Percentiles rank a stretch among this genome's conserved stretches.
These are phyloP conservation scores for Gynostemma pentaphyllum DNA, from an alignment of 306 rosid genomes.

Conservation along the genomic window DNA sequence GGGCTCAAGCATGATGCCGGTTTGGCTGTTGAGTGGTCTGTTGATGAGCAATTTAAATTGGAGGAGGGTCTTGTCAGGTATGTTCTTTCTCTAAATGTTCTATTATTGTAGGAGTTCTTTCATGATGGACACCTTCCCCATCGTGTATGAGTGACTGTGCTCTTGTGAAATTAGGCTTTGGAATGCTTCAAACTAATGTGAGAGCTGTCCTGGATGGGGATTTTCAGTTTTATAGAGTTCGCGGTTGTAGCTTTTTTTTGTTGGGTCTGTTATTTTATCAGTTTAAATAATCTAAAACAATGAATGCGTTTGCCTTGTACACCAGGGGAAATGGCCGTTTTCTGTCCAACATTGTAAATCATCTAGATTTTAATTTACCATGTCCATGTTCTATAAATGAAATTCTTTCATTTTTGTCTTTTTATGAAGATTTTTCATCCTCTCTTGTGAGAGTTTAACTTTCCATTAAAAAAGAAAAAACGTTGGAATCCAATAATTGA, in stretches of 20 bases:
- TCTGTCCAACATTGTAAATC: too few species aligned
- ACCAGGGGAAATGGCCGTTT: too few species aligned
- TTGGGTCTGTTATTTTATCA: neutral
- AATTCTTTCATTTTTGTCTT: too few species aligned
- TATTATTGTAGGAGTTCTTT: too few species aligned
- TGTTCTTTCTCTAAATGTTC: constrained; percentile 21
- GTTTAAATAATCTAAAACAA: neutral
- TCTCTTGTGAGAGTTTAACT: too few species aligned
- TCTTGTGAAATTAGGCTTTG: neutral
- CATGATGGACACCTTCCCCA: too few species aligned
- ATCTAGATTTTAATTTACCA: too few species aligned
- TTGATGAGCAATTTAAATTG: constrained; percentile 78
- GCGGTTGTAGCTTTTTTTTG: neutral
- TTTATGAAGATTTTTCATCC: too few species aligned
- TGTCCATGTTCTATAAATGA: too few species aligned
- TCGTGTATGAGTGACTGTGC: too few species aligned
- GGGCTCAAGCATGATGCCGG: constrained; percentile 90
- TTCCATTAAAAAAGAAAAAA: too few species aligned
- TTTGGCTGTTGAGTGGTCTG: constrained; percentile 94
- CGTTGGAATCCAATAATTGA: neutral
- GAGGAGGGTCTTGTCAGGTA: constrained; percentile 76
- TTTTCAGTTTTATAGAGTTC: neutral
- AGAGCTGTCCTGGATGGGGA: neutral
- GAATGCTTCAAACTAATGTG: neutral
- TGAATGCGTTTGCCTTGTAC: too few species aligned